Conservation (phyloP, 768 basidiomycete species). For the Amanita muscaria region DNA sequence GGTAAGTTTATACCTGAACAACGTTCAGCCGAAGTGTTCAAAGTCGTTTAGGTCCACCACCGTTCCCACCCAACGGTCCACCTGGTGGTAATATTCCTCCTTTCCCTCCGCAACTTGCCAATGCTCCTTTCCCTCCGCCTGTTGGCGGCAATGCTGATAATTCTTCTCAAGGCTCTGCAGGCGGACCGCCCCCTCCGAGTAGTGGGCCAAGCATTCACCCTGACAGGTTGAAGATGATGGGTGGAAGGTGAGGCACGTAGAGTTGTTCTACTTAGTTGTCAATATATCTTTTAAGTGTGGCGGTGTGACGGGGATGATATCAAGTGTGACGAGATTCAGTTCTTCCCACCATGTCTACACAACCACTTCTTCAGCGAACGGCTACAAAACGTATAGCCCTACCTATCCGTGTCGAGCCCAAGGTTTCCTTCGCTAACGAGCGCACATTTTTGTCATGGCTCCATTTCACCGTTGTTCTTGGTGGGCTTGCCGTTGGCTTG, state of each 20-base stretch:
- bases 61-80: constrained; percentile 42
- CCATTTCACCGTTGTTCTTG: constrained; percentile 95
- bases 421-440: constrained; percentile 92
- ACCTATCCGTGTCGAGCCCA: constrained; percentile 89
- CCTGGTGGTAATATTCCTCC: constrained; percentile 34
- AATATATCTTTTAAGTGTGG: neutral
- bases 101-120: constrained; percentile 30
- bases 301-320: neutral
- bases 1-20: constrained; percentile 29
- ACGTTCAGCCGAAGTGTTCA: too few relatives aligned
- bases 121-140: constrained; percentile 20
- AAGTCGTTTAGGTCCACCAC: constrained; percentile 23
- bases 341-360: constrained; percentile 88
- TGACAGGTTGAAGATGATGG: constrained; percentile 76
- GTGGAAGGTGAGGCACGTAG: constrained; percentile 15
- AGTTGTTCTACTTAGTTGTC: neutral
- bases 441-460: constrained; percentile 97
- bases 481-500: constrained; percentile 90
- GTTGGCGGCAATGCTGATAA: constrained; percentile 25
- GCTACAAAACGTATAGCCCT: constrained; percentile 94
- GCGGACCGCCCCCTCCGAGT: constrained; percentile 22
- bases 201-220: constrained; percentile 70
- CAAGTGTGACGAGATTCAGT: neutral
- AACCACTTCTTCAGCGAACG: constrained; percentile 93
- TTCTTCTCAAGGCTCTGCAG: constrained; percentile 20